Base-by-base conservation (phyloP, 208 protist genomes). In the Strigomonas culicis region DNA sequence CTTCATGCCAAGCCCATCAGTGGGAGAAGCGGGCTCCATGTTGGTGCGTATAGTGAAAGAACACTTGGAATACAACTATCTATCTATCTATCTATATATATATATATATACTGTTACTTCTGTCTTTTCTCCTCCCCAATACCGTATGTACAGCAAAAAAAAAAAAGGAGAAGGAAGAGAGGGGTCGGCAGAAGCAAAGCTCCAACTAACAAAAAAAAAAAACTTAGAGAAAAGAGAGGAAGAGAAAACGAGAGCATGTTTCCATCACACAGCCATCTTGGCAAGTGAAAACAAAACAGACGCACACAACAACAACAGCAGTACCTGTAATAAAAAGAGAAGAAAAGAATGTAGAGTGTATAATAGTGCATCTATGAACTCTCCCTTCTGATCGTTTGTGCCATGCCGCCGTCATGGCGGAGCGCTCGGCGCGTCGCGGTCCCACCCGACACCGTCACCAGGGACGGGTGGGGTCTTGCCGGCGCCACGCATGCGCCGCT, bases 1-100 rank as follows among this genome's bases (percentile, higher is more conserved):
- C 19, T 11, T 41, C 36, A 52, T n/a, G 43, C n/a, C n/a, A 15
- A 34, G 27, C 27, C 32, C 25, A 11, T 25, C 7, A 34, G 59
- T 64, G 22, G 28, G 59, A n/a, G 44, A n/a, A 52, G 19, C 28
- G 36, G 43, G 27, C 24, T 58, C 52, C 52, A 58, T 58, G 10
- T 6, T 46, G 36, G 17, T 3, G 30, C 25, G 15, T 10, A 47
- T 27, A 46, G 31, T 31, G 7, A 47, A 52, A 52, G 24, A 27
- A 11, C 47, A 63, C 13, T 10, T 34, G 47, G 21, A 63, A 49
- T 34, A 49, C 21, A 36, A 4, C 24, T 22, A 36, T 28, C 30
- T 52, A 31, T 19, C 43, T 34, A 41, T 62, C 6, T 4, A 30
- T 41, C 21, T 49, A 41, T 4, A 27, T n/a, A n/a, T n/a, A n/a